Conservation (phyloP, 2,329 filamentous ascomycete species). For the Aspergillus pseudoterreus region DNA sequence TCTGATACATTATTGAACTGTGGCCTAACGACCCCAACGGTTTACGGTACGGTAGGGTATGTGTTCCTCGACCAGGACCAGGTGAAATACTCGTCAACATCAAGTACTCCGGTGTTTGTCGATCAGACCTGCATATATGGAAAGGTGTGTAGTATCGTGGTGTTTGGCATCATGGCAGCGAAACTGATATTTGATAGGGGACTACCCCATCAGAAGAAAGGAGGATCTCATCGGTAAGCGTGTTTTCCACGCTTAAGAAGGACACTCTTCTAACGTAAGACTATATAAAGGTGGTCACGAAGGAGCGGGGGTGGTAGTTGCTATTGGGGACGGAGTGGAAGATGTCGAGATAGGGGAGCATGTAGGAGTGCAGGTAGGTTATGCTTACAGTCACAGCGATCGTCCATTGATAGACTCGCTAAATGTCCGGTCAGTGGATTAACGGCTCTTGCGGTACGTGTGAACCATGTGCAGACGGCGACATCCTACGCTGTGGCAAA, state of each 20-base stretch:
- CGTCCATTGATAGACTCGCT: not conserved
- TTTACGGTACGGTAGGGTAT: too few relatives aligned
- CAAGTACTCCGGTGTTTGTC: constrained; percentile 11
- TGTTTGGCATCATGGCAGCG: not conserved
- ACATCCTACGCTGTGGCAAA: constrained; percentile 76
- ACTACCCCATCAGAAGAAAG: constrained; percentile 32
- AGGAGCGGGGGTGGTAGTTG: constrained; percentile 7
- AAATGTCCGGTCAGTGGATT: constrained; percentile 59
- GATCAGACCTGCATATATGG: constrained; percentile 5
- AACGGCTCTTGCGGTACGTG: constrained; percentile 81
- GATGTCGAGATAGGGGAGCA: constrained; percentile 9
- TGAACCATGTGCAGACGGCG: constrained; percentile 68
- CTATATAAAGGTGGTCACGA: constrained; percentile 10
- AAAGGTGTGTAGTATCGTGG: not conserved
- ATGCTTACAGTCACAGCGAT: not conserved
- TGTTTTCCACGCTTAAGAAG: too few relatives aligned
- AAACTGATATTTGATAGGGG: not conserved
- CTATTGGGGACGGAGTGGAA: constrained; percentile 5
- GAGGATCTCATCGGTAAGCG: constrained; percentile 1
- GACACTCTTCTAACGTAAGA: not conserved
- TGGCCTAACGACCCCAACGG: too few relatives aligned
- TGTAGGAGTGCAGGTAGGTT: constrained; percentile 9
- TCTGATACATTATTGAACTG: too few relatives aligned
- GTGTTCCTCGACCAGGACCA: too few relatives aligned
- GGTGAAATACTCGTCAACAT: not conserved